phyloP scores from a whole-genome alignment of 345 rosid genomes.

The Populus deltoides region DNA sequence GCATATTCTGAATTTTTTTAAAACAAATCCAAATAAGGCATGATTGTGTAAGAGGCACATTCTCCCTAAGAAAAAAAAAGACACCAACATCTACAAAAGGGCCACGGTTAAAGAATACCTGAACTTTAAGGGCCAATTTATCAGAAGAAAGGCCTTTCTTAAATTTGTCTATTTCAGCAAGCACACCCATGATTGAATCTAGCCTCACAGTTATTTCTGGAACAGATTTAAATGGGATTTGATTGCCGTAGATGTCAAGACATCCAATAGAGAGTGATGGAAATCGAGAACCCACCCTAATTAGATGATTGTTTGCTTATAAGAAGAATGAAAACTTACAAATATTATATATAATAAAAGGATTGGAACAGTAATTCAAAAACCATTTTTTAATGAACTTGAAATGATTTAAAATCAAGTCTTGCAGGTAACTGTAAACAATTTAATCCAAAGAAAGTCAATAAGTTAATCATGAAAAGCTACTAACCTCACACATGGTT shows the following conservation, averaged over 20 bases:
- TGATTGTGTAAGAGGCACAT: background rate
- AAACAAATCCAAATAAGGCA: background rate
- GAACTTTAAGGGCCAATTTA: constrained; percentile 33
- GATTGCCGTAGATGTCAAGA: constrained; percentile 48
- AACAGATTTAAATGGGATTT: constrained; percentile 33
- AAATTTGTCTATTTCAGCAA: constrained; percentile 22
- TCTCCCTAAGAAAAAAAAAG: background rate
- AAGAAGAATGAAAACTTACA: background rate
- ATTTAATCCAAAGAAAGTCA: background rate
- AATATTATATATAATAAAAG: background rate
- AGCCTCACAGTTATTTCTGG: constrained; percentile 42
- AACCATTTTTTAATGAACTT: too few relatives aligned
- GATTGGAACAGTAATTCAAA: too few relatives aligned
- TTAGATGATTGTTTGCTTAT: background rate
- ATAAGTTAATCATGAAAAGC: background rate
- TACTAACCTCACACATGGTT: constrained; percentile 32
- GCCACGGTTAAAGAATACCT: constrained; percentile 30
- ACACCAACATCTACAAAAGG: background rate
- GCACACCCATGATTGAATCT: constrained; percentile 9
- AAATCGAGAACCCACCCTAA: constrained; percentile 60
- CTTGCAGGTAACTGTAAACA: background rate
- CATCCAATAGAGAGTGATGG: constrained; percentile 40
- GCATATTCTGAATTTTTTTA: constrained; percentile 19
- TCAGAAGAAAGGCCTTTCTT: constrained; percentile 37
- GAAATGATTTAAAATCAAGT: too few relatives aligned